Percentiles rank a stretch among this genome's conserved stretches.
Evolutionary conservation across 106 monocot genomes (phyloP).

Genomic region (Cymbidium sinense): DNA sequence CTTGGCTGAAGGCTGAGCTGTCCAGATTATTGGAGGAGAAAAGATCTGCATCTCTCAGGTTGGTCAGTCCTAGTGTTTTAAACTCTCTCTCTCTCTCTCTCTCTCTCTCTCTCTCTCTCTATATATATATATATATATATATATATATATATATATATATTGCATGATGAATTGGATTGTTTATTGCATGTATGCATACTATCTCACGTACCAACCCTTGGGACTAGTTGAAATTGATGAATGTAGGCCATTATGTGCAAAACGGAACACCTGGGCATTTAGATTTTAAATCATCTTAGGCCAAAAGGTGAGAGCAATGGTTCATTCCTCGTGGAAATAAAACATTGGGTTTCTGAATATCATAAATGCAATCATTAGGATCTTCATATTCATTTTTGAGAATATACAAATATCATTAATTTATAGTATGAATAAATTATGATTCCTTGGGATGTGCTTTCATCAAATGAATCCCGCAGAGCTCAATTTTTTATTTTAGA

Average conservation of each 20-base stretch:
- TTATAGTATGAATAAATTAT: too few relatives aligned
- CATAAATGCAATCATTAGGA: neutral
- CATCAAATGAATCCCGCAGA: too few relatives aligned
- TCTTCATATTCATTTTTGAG: too few relatives aligned
- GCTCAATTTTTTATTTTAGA: too few relatives aligned
- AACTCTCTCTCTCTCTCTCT: neutral
- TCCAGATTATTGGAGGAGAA: constrained; percentile 84
- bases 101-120: neutral
- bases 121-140: too few relatives aligned
- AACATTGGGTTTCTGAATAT: neutral
- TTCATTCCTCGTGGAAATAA: neutral
- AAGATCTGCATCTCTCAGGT: constrained; percentile 87
- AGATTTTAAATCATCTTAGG: neutral
- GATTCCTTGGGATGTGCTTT: too few relatives aligned
- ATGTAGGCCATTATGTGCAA: too few relatives aligned
- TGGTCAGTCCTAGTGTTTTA: neutral
- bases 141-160: neutral
- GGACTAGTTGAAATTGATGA: too few relatives aligned
- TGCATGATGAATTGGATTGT: neutral
- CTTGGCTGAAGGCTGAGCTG: constrained; percentile 79
- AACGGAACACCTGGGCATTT: neutral
- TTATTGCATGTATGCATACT: neutral
- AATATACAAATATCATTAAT: too few relatives aligned
- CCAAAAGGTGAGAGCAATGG: neutral
- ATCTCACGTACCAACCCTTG: neutral